Conservation (phyloP, 192 early-diverging fungal genomes). For the Jimgerdemannia lactiflua region DNA sequence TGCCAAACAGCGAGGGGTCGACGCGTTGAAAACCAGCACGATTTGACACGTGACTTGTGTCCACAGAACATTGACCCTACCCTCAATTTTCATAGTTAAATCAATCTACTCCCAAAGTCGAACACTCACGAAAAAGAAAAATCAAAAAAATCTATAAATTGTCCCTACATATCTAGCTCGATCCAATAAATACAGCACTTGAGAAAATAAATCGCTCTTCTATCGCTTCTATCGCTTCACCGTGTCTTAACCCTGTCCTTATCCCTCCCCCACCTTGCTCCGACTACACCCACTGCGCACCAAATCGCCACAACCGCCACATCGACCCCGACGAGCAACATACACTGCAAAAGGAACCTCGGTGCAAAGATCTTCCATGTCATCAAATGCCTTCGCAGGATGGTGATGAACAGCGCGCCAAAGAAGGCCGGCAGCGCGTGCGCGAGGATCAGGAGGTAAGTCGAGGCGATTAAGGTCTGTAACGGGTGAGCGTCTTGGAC, state of each 20-base stretch:
- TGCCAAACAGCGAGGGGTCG: too few species aligned
- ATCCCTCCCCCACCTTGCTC: not conserved
- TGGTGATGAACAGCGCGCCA: constrained; percentile 29
- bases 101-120: too few species aligned
- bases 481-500: not conserved
- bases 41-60: too few species aligned
- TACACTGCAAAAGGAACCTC: constrained; percentile 67
- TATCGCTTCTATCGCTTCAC: not conserved
- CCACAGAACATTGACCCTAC: too few species aligned
- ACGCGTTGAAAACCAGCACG: too few species aligned
- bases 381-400: constrained; percentile 82
- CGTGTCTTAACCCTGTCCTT: not conserved
- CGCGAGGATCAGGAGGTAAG: constrained; percentile 13
- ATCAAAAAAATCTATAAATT: not conserved
- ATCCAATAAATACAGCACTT: not conserved
- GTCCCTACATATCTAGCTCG: not conserved
- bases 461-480: not conserved
- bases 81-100: too few species aligned
- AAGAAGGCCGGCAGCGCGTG: constrained; percentile 27
- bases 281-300: not conserved
- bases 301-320: not conserved
- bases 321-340: constrained; percentile 18
- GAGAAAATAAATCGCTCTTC: not conserved
- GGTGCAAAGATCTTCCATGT: constrained; percentile 98
- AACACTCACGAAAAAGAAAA: too few species aligned